Percentiles rank a stretch among this genome's conserved stretches.
phyloP scores from a whole-genome alignment of 306 rosid species.

The Castanea sativa region DNA sequence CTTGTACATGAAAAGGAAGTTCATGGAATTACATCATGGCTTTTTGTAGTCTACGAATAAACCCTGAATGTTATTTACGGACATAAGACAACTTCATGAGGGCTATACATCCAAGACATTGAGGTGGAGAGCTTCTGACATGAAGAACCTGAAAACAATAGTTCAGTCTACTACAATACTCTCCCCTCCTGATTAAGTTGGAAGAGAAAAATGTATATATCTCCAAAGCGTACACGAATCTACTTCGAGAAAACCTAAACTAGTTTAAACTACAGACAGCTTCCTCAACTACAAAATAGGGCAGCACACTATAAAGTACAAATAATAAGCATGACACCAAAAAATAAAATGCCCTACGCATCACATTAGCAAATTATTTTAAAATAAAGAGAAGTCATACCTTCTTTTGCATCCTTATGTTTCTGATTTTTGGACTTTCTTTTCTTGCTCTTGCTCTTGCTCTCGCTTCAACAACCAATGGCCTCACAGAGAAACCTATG shows the following conservation, averaged over 20 bases:
- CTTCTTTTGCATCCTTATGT: conserved; percentile 71
- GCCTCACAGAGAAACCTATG: conserved; percentile 46
- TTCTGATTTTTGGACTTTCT: conserved; percentile 65
- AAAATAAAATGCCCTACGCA: neutral
- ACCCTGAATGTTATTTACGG: neutral
- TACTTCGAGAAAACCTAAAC: neutral
- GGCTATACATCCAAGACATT: neutral
- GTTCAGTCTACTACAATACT: neutral
- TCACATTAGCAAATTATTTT: neutral
- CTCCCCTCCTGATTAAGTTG: neutral
- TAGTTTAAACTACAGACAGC: neutral
- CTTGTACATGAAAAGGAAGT: neutral
- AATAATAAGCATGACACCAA: neutral
- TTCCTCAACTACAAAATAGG: neutral
- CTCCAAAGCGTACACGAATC: neutral
- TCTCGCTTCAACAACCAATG: conserved; percentile 53
- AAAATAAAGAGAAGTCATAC: conserved; percentile 25
- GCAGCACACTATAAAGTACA: neutral
- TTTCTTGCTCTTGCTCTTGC: conserved; percentile 56
- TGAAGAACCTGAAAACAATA: neutral
- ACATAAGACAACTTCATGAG: neutral
- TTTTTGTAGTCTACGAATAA: neutral
- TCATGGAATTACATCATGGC: neutral
- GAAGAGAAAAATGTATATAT: neutral
- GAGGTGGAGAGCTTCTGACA: neutral